Percentiles rank a stretch among this genome's conserved stretches.
Conservation (phyloP, 75 land plant species). For the Larix kaempferi region DNA sequence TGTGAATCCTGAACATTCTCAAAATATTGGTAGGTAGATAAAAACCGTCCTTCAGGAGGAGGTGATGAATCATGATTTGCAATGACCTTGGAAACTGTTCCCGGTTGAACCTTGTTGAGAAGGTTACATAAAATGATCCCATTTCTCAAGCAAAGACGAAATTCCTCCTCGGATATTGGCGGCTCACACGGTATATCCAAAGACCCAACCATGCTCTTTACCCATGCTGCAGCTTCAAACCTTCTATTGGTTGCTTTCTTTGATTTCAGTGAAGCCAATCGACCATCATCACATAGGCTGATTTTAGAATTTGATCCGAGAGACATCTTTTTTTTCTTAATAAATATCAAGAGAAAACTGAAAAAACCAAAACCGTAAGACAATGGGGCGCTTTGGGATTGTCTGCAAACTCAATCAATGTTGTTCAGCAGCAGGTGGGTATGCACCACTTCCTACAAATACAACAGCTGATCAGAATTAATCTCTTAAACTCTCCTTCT, state of each 20-base stretch:
- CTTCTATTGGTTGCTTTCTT: constrained; percentile 56
- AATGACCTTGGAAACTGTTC: constrained; percentile 79
- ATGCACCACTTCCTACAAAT: too few species aligned
- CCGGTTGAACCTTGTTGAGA: constrained; percentile 81
- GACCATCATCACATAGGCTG: too few species aligned
- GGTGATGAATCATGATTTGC: constrained; percentile 41
- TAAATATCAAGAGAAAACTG: too few species aligned
- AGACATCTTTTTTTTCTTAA: too few species aligned
- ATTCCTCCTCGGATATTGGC: constrained; percentile 80
- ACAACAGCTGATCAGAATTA: too few species aligned
- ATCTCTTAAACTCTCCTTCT: too few species aligned
- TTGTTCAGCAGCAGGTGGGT: too few species aligned
- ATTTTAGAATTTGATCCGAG: too few species aligned
- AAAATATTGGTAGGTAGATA: constrained; percentile 82
- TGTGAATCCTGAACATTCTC: constrained; percentile 80
- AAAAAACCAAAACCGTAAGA: too few species aligned
- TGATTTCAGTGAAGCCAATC: too few species aligned
- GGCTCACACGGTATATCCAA: constrained; percentile 48
- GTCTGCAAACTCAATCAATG: too few species aligned
- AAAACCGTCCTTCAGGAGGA: constrained; percentile 32
- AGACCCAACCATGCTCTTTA: constrained; percentile 58
- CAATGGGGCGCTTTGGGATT: too few species aligned
- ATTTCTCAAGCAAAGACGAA: constrained; percentile 75
- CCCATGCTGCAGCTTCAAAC: constrained; percentile 66
- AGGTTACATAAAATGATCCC: constrained; percentile 79